Conservation (phyloP, 2,329 filamentous ascomycete species). For the Phoma sp. region DNA sequence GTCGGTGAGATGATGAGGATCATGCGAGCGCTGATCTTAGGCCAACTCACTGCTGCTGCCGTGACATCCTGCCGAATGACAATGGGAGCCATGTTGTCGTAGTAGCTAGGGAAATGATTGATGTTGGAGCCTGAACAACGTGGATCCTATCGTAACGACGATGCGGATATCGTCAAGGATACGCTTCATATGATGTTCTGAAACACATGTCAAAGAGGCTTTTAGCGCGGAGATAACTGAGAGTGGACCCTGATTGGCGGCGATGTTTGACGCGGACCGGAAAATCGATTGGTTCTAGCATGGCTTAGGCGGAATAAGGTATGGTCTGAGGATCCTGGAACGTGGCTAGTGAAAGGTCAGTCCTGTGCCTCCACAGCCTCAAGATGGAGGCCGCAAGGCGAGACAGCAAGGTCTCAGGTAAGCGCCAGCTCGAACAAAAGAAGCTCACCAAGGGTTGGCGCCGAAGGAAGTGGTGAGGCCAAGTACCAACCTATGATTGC, state of each 20-base stretch:
- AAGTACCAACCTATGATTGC: not conserved
- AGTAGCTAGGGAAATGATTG: conserved; percentile 20
- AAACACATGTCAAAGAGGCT: conserved; percentile 14
- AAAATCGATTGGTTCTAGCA: conserved; percentile 19
- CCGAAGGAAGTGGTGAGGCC: not conserved
- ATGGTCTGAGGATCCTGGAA: conserved; percentile 17
- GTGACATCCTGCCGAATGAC: conserved; percentile 16
- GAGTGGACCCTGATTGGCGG: conserved; percentile 16
- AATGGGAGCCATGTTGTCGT: conserved; percentile 8
- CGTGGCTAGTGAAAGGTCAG: conserved; percentile 24
- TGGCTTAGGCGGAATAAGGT: conserved; percentile 18
- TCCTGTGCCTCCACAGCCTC: conserved; percentile 20
- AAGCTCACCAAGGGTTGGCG: not conserved
- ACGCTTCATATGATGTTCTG: conserved; percentile 18
- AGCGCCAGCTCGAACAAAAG: conserved; percentile 1
- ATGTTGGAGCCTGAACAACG: conserved; percentile 26
- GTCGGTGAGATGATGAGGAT: conserved; percentile 25
- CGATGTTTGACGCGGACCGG: conserved; percentile 16
- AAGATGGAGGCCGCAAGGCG: conserved; percentile 9
- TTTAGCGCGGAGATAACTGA: conserved; percentile 21
- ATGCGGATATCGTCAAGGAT: conserved; percentile 24
- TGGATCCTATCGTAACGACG: conserved; percentile 33
- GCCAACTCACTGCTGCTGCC: conserved; percentile 17
- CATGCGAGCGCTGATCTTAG: conserved; percentile 26
- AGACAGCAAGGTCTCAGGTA: conserved; percentile 16